Base-by-base conservation (phyloP, 169 alveolate genomes). In the Perkinsus olseni region DNA sequence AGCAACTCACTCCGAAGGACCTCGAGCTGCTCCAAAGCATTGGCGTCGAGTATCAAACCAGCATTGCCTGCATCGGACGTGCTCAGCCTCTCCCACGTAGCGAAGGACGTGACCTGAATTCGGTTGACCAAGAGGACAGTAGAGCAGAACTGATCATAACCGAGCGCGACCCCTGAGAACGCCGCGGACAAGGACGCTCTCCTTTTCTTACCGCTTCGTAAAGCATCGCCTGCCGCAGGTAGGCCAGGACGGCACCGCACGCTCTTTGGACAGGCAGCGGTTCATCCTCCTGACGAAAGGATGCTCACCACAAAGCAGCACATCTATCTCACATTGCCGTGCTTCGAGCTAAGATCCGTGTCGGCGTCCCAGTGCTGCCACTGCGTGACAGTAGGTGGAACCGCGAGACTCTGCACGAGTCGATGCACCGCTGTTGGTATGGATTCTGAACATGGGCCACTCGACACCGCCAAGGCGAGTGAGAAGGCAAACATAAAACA, bases 21-120 rank as follows among this genome's bases (percentile, higher is more conserved):
- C 93, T 97, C 99, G 92, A 97, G 92, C n/a, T 97, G 97, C n/a
- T 95, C 94, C 45, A 97, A 92, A 0, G 97, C 98, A 0, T 97
- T 96, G 21, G 97, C 97, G 91, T 96, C 96, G 94, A 96, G 51
- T 1, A 94, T 92, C 96, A 96, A 94, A 74, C 94, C 90, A 91
- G 92, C 91, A 38, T 93, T 92, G 20, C 38, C 82, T 24, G 82
- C 82, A 28, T 62, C 31, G 36, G 82, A 13, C 34, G 82, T 62
- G 28, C 17, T 24, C 82, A 62, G 31, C 34, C 31, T 62, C 31
- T 62, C 82, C 82, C 82, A 62, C 8, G 82, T 62, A 13, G 82
- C 82, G 82, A 62, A 62, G 82, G 82, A 62, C 8, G 82, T 94
- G 82, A 74, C 93, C 93, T 3, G 92, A 39, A 92, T 94, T n/a